Percentiles rank a stretch among this genome's conserved stretches.
Conservation (phyloP, 495 filamentous ascomycete genomes). For the Choiromyces venosus region DNA sequence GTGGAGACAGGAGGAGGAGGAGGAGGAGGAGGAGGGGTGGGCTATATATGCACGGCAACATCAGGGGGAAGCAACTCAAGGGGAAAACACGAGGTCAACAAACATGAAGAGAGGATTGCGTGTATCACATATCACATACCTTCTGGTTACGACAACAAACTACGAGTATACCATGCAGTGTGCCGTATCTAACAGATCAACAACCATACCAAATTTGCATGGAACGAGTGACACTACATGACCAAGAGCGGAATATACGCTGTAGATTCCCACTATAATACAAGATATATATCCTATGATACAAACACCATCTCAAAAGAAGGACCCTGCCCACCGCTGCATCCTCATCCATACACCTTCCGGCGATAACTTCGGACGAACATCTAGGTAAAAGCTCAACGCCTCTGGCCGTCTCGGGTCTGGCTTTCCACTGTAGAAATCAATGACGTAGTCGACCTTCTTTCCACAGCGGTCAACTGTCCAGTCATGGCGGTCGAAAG, state of each 20-base stretch:
- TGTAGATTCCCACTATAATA: neutral
- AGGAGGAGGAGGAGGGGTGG: conserved; percentile 15
- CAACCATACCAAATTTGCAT: neutral
- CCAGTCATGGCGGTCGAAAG: conserved; percentile 98
- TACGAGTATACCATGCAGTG: neutral
- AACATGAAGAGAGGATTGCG: neutral
- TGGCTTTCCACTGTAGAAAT: conserved; percentile 84
- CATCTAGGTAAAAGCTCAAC: conserved; percentile 89
- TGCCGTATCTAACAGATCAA: neutral
- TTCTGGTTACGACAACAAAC: neutral
- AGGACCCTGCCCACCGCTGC: conserved; percentile 56
- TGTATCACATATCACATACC: neutral
- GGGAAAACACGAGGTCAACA: neutral
- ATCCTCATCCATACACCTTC: conserved; percentile 86
- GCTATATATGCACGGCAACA: neutral
- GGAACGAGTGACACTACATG: neutral
- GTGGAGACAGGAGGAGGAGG: conserved; percentile 9
- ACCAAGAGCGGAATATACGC: neutral
- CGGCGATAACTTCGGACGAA: conserved; percentile 82
- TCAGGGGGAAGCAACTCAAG: neutral
- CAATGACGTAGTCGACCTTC: conserved; percentile 88
- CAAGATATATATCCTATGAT: neutral
- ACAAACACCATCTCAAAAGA: conserved; percentile 40
- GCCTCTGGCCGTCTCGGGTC: conserved; percentile 52
- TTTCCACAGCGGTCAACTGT: conserved; percentile 90